Evolutionary conservation across 2,329 filamentous ascomycete genomes (phyloP), one percentile per base, ranked within the genome.

Genomic region (Cladosporium sp.): DNA sequence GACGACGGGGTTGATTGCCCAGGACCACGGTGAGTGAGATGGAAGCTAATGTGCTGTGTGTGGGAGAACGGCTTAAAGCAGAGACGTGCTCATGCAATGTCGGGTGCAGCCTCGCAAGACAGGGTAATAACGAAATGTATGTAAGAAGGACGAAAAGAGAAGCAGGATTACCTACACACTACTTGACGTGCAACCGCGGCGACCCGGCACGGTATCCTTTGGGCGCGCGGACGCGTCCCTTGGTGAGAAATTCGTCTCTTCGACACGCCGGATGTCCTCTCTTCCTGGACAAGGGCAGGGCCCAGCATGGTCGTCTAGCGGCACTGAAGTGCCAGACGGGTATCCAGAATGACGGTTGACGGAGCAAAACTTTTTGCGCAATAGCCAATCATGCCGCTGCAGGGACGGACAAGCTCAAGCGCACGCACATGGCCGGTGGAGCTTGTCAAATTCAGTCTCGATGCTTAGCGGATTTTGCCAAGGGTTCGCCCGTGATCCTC

Each of bases 21-120:
- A 55, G 52, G 52, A 55, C 52, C 52, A 55, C 52, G 52, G 52
- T 55, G 52, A 55, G 52, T 30, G 52, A 55, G 52, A 55, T 55
- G 52, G 51, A 55, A 55, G 40, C 52, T 55, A 51, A 37, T 19
- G 19, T 19, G 19, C 3, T 15, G 43, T 30, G 43, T 34, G 22
- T 11, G 28, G 19, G 28, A 50, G 20, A 28, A 47, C 28, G 47
- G 9, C 6, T 34, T 50, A 50, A 15, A n/a, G n/a, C 47, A 50
- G 30, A 28, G 17, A 19, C 3, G 45, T 30, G 30, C 22, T 50
- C 47, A 50, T 50, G 47, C 47, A 50, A 30, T 50, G 47, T 30
- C 47, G 30, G 15, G n/a, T 34, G 15, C 20, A 14, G 28, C 47
- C 30, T 50, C 7, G 47, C 12, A 5, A 37, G 47, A 50, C 30